A percentile compares a stretch with the other conserved stretches of the same genome.
Evolutionary conservation across 2,329 filamentous ascomycete species (phyloP).

Genomic region (Penicillium sp.): DNA sequence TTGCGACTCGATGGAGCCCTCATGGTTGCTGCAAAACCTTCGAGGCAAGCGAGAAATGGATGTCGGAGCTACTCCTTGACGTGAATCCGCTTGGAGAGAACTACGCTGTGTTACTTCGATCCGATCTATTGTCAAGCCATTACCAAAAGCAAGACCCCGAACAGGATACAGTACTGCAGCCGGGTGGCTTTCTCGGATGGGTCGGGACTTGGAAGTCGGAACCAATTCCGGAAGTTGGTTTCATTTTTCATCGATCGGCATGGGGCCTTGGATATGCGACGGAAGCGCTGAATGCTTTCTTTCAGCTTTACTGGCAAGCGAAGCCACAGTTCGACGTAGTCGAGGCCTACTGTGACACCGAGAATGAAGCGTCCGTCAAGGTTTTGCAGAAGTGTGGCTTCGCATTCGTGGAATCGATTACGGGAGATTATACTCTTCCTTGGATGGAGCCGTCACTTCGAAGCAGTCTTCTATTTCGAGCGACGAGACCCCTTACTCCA

Average conservation of each 20-base stretch:
- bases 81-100: conserved; percentile 16
- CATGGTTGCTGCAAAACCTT: conserved; percentile 17
- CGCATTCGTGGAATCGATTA: conserved; percentile 3
- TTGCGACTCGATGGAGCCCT: conserved; percentile 22
- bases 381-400: conserved; percentile 16
- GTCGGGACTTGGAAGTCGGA: conserved; percentile 16
- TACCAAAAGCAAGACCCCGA: background rate
- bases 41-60: conserved; percentile 17
- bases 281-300: conserved; percentile 17
- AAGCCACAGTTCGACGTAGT: conserved; percentile 2
- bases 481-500: background rate
- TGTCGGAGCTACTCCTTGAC: conserved; percentile 11
- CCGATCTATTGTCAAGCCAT: background rate
- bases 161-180: background rate
- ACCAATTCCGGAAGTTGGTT: conserved; percentile 16
- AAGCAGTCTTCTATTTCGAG: conserved; percentile 6
- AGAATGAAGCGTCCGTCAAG: conserved; percentile 10
- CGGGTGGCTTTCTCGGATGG: conserved; percentile 14
- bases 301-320: conserved; percentile 10
- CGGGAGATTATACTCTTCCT: conserved; percentile 9
- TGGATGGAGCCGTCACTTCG: conserved; percentile 15
- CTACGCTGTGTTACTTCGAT: conserved; percentile 18
- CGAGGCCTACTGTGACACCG: conserved; percentile 10
- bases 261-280: conserved; percentile 22
- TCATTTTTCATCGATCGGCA: conserved; percentile 17